These are phyloP conservation scores for Anthoceros angustus DNA, from an alignment of 225 moss, liverwort and hornwort species.

Conservation along the genomic window DNA sequence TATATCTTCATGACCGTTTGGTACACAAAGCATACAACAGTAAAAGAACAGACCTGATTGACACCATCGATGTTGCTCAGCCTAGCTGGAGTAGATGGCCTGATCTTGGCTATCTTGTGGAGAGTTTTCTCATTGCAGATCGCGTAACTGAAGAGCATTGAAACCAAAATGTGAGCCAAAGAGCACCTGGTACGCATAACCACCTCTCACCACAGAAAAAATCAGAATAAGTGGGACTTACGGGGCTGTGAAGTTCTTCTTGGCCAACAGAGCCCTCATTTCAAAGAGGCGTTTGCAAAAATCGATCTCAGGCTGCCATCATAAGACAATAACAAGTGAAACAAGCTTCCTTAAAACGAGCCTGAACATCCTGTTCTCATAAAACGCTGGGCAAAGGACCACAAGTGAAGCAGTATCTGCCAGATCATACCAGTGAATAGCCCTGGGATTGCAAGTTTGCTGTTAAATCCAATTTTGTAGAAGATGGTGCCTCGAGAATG, in stretches of 20 bases:
- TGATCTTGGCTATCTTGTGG: conserved; percentile 51
- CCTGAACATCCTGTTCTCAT: not conserved
- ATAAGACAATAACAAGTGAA: not conserved
- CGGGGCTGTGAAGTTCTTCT: conserved; percentile 58
- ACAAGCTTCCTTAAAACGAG: not conserved
- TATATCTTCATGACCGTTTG: not conserved
- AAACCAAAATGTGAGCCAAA: not conserved
- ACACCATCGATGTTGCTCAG: conserved; percentile 75
- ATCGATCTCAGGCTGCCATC: conserved; percentile 42
- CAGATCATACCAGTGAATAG: conserved; percentile 39
- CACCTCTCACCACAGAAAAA: not conserved
- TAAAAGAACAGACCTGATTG: conserved; percentile 41
- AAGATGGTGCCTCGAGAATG: conserved; percentile 15
- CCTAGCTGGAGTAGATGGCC: conserved; percentile 75
- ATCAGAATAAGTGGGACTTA: conserved; percentile 21
- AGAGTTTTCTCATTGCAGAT: conserved; percentile 61
- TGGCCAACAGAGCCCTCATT: conserved; percentile 43
- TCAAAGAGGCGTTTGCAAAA: conserved; percentile 53
- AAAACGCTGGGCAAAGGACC: too few relatives aligned
- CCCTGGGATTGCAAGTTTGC: conserved; percentile 38
- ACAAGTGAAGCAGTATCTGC: not conserved
- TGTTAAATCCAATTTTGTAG: conserved; percentile 28
- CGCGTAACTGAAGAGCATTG: conserved; percentile 30
- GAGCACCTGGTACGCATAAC: not conserved
- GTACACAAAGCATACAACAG: not conserved